Evolutionary conservation across 106 monocot species (phyloP).

Genomic region (Narthecium ossifragum): DNA sequence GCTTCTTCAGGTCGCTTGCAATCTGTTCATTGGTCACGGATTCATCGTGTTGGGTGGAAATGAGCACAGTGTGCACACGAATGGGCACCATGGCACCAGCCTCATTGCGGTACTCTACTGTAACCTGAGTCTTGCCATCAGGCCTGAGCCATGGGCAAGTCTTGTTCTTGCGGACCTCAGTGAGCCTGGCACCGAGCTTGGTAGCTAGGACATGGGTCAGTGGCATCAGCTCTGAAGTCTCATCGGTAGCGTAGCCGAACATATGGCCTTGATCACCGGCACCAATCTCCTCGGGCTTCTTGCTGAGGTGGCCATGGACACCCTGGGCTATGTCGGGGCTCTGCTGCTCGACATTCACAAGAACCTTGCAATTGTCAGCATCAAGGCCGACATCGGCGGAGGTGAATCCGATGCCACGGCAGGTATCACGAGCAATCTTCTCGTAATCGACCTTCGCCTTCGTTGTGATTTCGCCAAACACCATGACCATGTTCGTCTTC

Average conservation of each 20-base stretch:
- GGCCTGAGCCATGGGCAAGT: conserved; percentile 23
- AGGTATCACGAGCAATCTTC: conserved; percentile 23
- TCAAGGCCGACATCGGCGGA: conserved; percentile 21
- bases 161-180: conserved; percentile 23
- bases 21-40: conserved; percentile 26
- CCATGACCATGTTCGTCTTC: conserved; percentile 28
- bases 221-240: conserved; percentile 24
- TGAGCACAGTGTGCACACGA: conserved; percentile 20
- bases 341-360: conserved; percentile 27
- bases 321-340: conserved; percentile 30
- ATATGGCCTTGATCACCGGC: conserved; percentile 25
- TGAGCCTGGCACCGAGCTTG: conserved; percentile 22
- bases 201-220: conserved; percentile 24
- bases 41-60: conserved; percentile 29
- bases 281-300: conserved; percentile 30
- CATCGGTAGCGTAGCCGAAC: conserved; percentile 24
- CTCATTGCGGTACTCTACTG: conserved; percentile 22
- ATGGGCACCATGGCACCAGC: conserved; percentile 24
- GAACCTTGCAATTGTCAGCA: conserved; percentile 16
- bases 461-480: conserved; percentile 20
- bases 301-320: conserved; percentile 22
- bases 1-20: conserved; percentile 17
- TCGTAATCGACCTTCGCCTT: conserved; percentile 27
- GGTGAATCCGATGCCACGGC: conserved; percentile 15
- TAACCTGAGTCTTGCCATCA: conserved; percentile 30